Evolutionary conservation across 1,139 yeast species (phyloP).

Genomic region (Hyphopichia burtonii): DNA sequence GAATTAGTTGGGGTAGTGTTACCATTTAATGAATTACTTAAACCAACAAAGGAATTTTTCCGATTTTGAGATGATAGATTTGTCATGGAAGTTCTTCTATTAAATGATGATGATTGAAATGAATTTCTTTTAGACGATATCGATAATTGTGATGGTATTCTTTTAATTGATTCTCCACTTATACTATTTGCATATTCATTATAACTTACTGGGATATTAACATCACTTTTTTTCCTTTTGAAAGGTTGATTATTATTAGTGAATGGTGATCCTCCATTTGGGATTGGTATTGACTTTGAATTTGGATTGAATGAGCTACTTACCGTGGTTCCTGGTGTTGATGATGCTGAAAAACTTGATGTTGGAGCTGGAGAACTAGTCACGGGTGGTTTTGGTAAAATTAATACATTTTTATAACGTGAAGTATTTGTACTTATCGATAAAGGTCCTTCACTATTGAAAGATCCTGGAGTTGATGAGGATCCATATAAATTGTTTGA

Average conservation of each 20-base stretch:
- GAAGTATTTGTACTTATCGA: constrained; percentile 16
- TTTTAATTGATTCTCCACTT: constrained; percentile 7
- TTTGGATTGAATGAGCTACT: background rate
- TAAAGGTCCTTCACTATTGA: background rate
- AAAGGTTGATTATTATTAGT: constrained; percentile 28
- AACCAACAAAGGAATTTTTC: constrained; percentile 13
- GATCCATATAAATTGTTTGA: background rate
- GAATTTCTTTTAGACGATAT: constrained; percentile 18
- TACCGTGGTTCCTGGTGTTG: constrained; percentile 9
- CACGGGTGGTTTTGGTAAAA: constrained; percentile 39
- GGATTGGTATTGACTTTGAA: constrained; percentile 27
- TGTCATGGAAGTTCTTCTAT: constrained; percentile 17
- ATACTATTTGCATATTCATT: constrained; percentile 4
- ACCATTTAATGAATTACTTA: constrained; percentile 4
- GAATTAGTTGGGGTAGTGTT: constrained; percentile 14
- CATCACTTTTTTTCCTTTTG: constrained; percentile 45
- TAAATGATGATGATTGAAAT: constrained; percentile 19
- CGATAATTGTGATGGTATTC: constrained; percentile 11
- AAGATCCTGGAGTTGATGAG: background rate
- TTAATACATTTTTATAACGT: constrained; percentile 34
- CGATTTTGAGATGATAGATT: constrained; percentile 14
- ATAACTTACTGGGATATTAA: constrained; percentile 13
- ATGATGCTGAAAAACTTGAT: constrained; percentile 8
- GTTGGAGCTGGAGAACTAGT: constrained; percentile 3
- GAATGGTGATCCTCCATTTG: constrained; percentile 23